These are phyloP conservation scores for Penicillium freii DNA, from an alignment of 2,329 filamentous ascomycete genomes.

Conservation along the genomic window DNA sequence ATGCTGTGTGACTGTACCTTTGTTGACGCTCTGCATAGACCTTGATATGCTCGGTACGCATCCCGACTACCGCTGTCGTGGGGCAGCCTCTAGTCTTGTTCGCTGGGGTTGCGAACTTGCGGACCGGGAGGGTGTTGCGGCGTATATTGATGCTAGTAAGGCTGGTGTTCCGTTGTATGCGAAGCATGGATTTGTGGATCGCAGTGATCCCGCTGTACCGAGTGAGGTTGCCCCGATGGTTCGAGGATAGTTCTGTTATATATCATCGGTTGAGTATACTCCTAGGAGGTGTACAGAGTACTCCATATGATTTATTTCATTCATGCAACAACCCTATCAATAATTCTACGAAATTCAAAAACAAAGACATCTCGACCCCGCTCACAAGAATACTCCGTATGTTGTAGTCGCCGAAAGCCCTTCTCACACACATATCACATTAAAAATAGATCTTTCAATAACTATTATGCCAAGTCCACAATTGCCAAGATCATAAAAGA, in stretches of 20 bases:
- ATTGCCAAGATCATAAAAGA: not conserved
- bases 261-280: not conserved
- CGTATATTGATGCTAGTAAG: conserved; percentile 41
- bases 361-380: not conserved
- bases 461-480: not conserved
- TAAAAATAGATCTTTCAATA: not conserved
- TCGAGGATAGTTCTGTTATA: not conserved
- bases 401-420: too few species aligned
- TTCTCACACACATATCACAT: conserved; percentile 6
- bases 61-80: conserved; percentile 44
- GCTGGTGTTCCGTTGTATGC: conserved; percentile 39
- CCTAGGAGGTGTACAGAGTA: not conserved
- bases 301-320: not conserved
- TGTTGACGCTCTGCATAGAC: conserved; percentile 25
- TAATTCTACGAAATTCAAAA: not conserved
- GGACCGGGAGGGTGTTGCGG: conserved; percentile 33
- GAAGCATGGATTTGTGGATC: conserved; percentile 43
- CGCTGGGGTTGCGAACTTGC: conserved; percentile 41
- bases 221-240: conserved; percentile 13
- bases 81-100: conserved; percentile 42
- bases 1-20: not conserved
- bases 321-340: not conserved
- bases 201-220: conserved; percentile 2
- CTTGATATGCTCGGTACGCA: conserved; percentile 43
- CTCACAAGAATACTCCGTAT: not conserved